Percentiles rank a stretch among this genome's conserved stretches.
phyloP scores from a whole-genome alignment of 2,329 filamentous ascomycete species.

The Graphilbum sp. region DNA sequence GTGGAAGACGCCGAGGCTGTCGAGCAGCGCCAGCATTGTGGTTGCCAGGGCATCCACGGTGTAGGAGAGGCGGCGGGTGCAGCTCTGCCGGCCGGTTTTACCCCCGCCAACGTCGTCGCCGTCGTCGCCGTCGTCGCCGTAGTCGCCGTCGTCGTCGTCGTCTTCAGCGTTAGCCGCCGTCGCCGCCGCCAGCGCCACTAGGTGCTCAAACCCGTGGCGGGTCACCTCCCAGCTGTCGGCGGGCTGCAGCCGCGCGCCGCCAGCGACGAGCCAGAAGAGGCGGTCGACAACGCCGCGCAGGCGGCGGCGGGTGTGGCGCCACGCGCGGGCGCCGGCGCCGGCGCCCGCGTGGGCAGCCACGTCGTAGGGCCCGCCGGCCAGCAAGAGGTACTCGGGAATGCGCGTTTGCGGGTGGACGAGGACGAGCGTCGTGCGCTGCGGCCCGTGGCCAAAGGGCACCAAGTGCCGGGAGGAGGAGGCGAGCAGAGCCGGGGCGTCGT shows the following conservation, averaged over 20 bases:
- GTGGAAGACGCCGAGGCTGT: conserved; percentile 5
- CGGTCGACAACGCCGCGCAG: conserved; percentile 9
- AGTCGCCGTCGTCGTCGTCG: not conserved
- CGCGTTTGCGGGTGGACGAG: conserved; percentile 12
- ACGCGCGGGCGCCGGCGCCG: not conserved
- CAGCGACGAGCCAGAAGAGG: conserved; percentile 15
- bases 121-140: not conserved
- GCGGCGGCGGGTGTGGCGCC: not conserved
- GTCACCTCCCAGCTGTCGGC: conserved; percentile 15
- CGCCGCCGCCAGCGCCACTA: conserved; percentile 3
- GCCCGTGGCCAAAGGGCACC: too few relatives aligned
- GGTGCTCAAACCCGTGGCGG: conserved; percentile 1
- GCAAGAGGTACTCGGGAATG: conserved; percentile 14
- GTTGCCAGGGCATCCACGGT: conserved; percentile 1
- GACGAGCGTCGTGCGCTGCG: not conserved
- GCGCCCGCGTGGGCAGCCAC: not conserved
- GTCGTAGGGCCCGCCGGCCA: conserved; percentile 9
- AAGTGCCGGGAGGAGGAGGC: too few relatives aligned
- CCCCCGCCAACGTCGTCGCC: not conserved
- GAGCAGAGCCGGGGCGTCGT: too few relatives aligned
- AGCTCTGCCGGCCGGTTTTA: not conserved
- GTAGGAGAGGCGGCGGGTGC: not conserved
- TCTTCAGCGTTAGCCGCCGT: not conserved
- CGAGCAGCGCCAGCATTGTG: conserved; percentile 4
- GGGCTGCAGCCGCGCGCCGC: conserved; percentile 9